A percentile compares a stretch with the other conserved stretches of the same genome.
These are phyloP conservation scores for Paspalum vaginatum DNA, from an alignment of 176 grass and related monocot genomes.

Conservation along the genomic window DNA sequence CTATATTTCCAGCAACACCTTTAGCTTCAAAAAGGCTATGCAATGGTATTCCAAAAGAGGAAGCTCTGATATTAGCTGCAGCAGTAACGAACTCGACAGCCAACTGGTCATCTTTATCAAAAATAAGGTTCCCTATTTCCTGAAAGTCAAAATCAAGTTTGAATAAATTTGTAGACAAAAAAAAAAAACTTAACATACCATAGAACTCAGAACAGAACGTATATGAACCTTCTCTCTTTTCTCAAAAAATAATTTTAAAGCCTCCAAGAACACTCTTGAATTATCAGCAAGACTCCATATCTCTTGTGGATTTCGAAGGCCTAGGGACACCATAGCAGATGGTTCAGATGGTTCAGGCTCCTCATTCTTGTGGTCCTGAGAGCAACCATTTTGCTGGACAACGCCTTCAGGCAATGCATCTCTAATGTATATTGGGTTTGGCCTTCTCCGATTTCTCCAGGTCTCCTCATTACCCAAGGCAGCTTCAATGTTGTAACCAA, in stretches of 20 bases:
- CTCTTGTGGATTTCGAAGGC: constrained; percentile 89
- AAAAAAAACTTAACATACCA: neutral
- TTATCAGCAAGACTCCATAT: constrained; percentile 90
- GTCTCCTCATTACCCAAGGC: constrained; percentile 88
- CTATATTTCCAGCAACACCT: constrained; percentile 99
- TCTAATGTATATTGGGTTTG: constrained; percentile 68
- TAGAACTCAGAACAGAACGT: neutral
- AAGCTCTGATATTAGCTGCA: constrained; percentile 96
- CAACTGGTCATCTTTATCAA: constrained; percentile 98
- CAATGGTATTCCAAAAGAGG: constrained; percentile 87
- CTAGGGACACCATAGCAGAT: constrained; percentile 75
- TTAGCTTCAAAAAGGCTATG: constrained; percentile 99
- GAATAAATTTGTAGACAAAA: constrained; percentile 8
- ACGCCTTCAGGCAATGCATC: constrained; percentile 59
- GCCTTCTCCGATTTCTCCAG: constrained; percentile 85
- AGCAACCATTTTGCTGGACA: constrained; percentile 56
- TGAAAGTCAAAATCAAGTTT: constrained; percentile 36
- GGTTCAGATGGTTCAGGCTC: constrained; percentile 50
- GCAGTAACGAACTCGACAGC: constrained; percentile 95
- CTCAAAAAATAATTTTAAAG: constrained; percentile 80
- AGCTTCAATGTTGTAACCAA: constrained; percentile 86
- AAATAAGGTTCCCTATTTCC: constrained; percentile 87
- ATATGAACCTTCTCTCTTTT: constrained; percentile 77
- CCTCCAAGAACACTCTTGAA: constrained; percentile 88
- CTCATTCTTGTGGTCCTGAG: constrained; percentile 33